Evolutionary conservation across 176 grass and related monocot genomes (phyloP), one percentile per base, ranked within the genome.

Genomic region (Carex cristatella): DNA sequence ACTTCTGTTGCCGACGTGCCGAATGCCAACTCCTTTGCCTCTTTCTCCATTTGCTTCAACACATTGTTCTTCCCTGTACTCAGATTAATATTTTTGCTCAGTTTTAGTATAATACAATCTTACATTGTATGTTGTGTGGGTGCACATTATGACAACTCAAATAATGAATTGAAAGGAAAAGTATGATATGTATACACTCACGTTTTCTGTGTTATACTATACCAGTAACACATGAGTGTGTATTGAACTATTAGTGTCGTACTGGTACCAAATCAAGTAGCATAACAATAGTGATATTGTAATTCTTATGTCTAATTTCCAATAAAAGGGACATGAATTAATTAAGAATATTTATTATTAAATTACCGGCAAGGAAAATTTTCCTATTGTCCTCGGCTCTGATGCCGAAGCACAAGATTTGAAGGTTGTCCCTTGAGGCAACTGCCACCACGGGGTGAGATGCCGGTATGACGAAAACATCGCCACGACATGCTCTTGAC

Each of bases 41-140:
- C 88, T 65, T 6, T 85, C 42, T 92, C 93, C 61, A 95, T 75
- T 65, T 87, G 77, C 76, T 37, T 87, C 80, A 95, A 74, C 70
- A 80, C 35, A 84, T 92, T 83, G 84, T 89, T 95, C 57, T 12
- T 72, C 12, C 91, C 85, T 88, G 57, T 23, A 54, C 3, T 77
- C 49, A 6, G 69, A 14, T 16, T 19, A 44, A 10, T 19, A 37
- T 32, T 54, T 61, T 76, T 15, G 32, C 64, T 61, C 33, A 59
- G 42, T 28, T 42, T 68, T 32, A 6, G 65, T 68, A 10, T 35
- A 68, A n/a, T 2, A 71, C 69, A 71, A 40, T n/a, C 46, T 55
- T 76, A 76, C 18, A 76, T 54, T 51, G 10, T 51, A 51, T 51
- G 48, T 51, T 51, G 48, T 40, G 0, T 4, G 4, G 38, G 38